A percentile compares a stretch with the other conserved stretches of the same genome.
phyloP scores from a whole-genome alignment of 345 rosid genomes.

The Arabis alpina region DNA sequence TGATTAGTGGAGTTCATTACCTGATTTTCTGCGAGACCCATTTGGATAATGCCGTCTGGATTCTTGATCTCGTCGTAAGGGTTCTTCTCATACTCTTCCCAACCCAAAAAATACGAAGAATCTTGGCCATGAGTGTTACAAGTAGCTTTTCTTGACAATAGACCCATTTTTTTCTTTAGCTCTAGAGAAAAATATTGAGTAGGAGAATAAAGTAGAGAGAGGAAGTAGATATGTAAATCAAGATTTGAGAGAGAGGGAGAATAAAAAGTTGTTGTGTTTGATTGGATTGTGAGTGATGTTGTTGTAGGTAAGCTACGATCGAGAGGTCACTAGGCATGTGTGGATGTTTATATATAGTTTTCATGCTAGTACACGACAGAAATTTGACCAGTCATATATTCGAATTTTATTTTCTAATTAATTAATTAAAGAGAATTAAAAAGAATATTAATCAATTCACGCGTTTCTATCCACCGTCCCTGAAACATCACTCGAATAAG shows the following conservation, averaged over 20 bases:
- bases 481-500: constrained; percentile 33
- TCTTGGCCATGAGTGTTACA: constrained; percentile 76
- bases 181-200: not conserved
- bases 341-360: constrained; percentile 43
- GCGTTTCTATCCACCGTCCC: constrained; percentile 47
- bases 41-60: constrained; percentile 73
- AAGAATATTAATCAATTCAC: constrained; percentile 37
- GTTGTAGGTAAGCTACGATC: constrained; percentile 45
- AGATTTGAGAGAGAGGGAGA: constrained; percentile 30
- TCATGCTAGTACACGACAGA: constrained; percentile 39
- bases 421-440: constrained; percentile 19
- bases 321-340: constrained; percentile 44
- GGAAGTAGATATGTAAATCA: not conserved
- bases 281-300: constrained; percentile 40
- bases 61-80: constrained; percentile 67
- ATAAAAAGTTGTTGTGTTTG: constrained; percentile 21
- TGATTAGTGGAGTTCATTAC: constrained; percentile 31
- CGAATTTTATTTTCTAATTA: constrained; percentile 9
- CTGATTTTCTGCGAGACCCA: constrained; percentile 90
- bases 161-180: constrained; percentile 48
- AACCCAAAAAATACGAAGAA: constrained; percentile 79
- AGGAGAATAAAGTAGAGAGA: constrained; percentile 13
- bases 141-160: constrained; percentile 63
- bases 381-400: constrained; percentile 37
- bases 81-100: constrained; percentile 80